A percentile compares a stretch with the other conserved stretches of the same genome.
Conservation (phyloP, 495 filamentous ascomycete genomes). For the Aspergillus coremiiformis region DNA sequence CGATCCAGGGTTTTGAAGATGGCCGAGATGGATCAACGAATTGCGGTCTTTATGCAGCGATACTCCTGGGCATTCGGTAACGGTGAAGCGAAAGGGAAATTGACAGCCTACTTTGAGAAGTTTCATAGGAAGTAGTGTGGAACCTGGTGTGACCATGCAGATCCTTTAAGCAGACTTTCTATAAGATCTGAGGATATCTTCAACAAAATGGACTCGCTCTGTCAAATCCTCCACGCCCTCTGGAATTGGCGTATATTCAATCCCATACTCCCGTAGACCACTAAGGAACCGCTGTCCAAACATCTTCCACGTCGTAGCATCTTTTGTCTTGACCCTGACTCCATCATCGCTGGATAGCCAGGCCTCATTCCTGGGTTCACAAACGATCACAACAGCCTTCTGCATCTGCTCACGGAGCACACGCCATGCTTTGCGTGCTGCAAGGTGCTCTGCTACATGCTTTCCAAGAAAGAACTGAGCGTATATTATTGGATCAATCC, state of each 20-base stretch:
- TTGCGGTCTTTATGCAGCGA: not conserved
- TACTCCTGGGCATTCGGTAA: constrained; percentile 4
- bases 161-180: no score
- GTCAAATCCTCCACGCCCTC: not conserved
- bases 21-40: constrained; percentile 3
- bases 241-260: no score
- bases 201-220: not conserved
- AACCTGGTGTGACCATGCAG: not conserved
- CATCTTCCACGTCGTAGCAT: not conserved
- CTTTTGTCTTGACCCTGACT: not conserved
- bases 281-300: not conserved
- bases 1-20: not conserved
- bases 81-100: constrained; percentile 3
- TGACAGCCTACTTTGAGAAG: constrained; percentile 6
- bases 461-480: not conserved
- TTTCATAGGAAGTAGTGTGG: not conserved
- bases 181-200: not conserved
- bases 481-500: constrained; percentile 2
- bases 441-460: not conserved
- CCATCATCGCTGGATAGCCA: not conserved
- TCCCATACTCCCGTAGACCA: not conserved
- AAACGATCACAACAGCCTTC: not conserved
- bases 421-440: not conserved
- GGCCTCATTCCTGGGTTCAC: not conserved
- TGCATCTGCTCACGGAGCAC: not conserved